These are phyloP conservation scores for Raphanus hybrid DNA, from an alignment of 441 rosid genomes.

Conservation along the genomic window DNA sequence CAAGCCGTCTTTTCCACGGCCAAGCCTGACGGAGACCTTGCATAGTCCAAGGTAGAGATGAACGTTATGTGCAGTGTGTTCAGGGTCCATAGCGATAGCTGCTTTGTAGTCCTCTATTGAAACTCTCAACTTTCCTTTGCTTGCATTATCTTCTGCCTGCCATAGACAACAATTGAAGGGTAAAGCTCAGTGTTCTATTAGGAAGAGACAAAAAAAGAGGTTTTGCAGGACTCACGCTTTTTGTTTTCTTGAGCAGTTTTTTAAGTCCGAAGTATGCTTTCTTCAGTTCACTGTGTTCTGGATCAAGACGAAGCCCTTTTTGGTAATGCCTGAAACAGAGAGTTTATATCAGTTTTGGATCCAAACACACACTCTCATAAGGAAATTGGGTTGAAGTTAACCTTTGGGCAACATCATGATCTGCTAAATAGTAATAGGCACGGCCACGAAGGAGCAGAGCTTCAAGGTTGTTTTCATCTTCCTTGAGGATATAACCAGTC, in stretches of 20 bases:
- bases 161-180: background rate
- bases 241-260: slow-evolving; percentile 91
- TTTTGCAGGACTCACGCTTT: slow-evolving; percentile 62
- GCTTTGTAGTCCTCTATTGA: slow-evolving; percentile 88
- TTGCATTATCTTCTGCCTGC: slow-evolving; percentile 93
- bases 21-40: slow-evolving; percentile 88
- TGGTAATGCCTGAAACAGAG: slow-evolving; percentile 83
- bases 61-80: slow-evolving; percentile 84
- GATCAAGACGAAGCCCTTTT: slow-evolving; percentile 95
- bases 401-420: slow-evolving; percentile 97
- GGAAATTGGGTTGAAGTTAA: slow-evolving; percentile 29
- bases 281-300: slow-evolving; percentile 92
- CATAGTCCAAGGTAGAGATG: slow-evolving; percentile 96
- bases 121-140: slow-evolving; percentile 84
- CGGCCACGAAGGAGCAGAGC: slow-evolving; percentile 95
- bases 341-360: slow-evolving; percentile 17
- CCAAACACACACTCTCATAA: slow-evolving; percentile 10
- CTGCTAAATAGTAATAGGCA: slow-evolving; percentile 96
- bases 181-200: background rate
- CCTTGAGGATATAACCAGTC: slow-evolving; percentile 83
- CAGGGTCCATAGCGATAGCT: slow-evolving; percentile 87
- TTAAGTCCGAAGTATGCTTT: slow-evolving; percentile 95
- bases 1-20: slow-evolving; percentile 91
- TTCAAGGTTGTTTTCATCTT: slow-evolving; percentile 87
- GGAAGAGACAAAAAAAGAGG: background rate